These are phyloP conservation scores for Baudoinia panamericana DNA, from an alignment of 495 filamentous ascomycete species.

Conservation along the genomic window DNA sequence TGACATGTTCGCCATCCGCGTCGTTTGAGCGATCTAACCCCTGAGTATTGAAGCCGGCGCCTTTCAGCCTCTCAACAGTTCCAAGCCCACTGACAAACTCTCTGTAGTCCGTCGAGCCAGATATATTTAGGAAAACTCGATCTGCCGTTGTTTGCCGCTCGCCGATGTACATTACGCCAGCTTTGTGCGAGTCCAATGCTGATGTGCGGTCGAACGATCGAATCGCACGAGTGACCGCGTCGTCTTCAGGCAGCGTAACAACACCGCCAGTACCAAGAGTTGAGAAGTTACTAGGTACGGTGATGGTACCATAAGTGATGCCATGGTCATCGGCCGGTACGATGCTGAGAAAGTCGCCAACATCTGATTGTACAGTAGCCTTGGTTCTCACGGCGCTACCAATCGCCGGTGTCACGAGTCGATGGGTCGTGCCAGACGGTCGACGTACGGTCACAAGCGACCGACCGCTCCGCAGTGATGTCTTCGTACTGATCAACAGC, in stretches of 20 bases:
- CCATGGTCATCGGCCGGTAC: conserved; percentile 40
- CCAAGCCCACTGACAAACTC: conserved; percentile 71
- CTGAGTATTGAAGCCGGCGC: conserved; percentile 81
- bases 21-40: conserved; percentile 68
- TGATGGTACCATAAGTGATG: conserved; percentile 8
- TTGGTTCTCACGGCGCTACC: background rate
- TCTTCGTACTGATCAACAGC: conserved; percentile 13
- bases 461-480: conserved; percentile 9
- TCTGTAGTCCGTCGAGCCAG: conserved; percentile 72
- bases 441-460: conserved; percentile 14
- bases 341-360: conserved; percentile 7
- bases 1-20: conserved; percentile 70
- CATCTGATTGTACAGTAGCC: too few species aligned
- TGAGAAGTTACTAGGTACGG: conserved; percentile 4
- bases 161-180: conserved; percentile 84
- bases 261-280: conserved; percentile 38
- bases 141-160: conserved; percentile 66
- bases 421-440: conserved; percentile 10
- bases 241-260: conserved; percentile 61
- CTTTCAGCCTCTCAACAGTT: conserved; percentile 61
- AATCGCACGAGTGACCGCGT: conserved; percentile 65
- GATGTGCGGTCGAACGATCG: conserved; percentile 72
- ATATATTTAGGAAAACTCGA: conserved; percentile 73
- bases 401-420: background rate
- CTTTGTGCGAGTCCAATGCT: conserved; percentile 88